These are phyloP conservation scores for Paramyrothecium sp. DNA, from an alignment of 2,329 filamentous ascomycete genomes.

Conservation along the genomic window DNA sequence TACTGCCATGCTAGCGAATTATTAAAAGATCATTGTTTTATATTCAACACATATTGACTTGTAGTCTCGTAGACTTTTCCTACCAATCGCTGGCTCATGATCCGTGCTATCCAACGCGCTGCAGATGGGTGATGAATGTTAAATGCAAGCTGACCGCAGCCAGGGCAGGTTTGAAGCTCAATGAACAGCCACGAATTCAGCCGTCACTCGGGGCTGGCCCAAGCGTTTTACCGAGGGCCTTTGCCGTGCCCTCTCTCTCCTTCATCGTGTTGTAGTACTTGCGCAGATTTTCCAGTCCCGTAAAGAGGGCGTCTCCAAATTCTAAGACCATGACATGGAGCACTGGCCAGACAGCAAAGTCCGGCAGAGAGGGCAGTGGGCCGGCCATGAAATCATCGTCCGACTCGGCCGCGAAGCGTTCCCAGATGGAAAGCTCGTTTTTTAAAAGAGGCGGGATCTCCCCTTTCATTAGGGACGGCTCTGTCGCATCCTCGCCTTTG, in stretches of 20 bases:
- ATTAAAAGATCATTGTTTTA: no score
- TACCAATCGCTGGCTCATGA: no score
- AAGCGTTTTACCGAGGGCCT: conserved; percentile 14
- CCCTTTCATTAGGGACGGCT: no score
- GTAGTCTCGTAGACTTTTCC: no score
- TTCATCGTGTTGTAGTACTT: conserved; percentile 34
- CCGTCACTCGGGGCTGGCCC: neutral
- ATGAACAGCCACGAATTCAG: neutral
- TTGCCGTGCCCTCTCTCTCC: conserved; percentile 16
- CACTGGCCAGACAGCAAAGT: conserved; percentile 59
- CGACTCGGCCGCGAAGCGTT: conserved; percentile 26
- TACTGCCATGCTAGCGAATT: no score
- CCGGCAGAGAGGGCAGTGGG: conserved; percentile 39
- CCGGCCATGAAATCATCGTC: conserved; percentile 46
- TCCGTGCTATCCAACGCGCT: no score
- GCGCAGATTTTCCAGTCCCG: conserved; percentile 25
- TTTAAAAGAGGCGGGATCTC: conserved; percentile 12
- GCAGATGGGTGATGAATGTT: no score
- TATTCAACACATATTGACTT: no score
- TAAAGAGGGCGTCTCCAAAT: conserved; percentile 27
- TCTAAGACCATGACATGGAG: conserved; percentile 43
- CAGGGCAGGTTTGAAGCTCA: no score
- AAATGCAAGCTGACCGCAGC: no score
- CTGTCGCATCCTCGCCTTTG: no score
- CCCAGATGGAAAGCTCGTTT: conserved; percentile 38